phyloP scores from a whole-genome alignment of 805 yeast species.

The Yarrowia sp. region DNA sequence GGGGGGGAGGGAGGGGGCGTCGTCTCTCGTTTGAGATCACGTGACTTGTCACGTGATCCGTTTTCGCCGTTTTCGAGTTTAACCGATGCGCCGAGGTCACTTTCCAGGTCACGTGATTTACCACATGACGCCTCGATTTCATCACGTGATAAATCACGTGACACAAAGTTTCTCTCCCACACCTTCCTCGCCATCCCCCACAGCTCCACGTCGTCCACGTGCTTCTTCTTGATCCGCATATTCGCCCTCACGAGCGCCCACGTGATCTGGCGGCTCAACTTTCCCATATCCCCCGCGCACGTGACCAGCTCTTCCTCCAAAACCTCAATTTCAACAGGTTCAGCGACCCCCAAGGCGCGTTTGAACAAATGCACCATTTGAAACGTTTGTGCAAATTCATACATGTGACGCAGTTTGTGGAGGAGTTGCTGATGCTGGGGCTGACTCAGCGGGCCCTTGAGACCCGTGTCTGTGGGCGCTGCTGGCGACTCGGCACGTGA shows the following conservation, averaged over 20 bases:
- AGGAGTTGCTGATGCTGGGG: conserved; percentile 2
- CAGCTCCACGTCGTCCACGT: conserved; percentile 18
- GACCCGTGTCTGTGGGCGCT: background rate
- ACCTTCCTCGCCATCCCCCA: conserved; percentile 10
- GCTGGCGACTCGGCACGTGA: background rate
- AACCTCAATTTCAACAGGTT: conserved; percentile 29
- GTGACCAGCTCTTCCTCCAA: conserved; percentile 35
- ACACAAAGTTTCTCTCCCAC: conserved; percentile 16
- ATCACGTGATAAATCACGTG: background rate
- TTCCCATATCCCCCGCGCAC: background rate
- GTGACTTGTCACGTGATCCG: background rate
- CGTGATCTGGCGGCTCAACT: conserved; percentile 24
- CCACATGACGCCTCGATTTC: too few species aligned
- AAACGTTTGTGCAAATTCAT: conserved; percentile 16
- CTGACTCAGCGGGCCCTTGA: conserved; percentile 18
- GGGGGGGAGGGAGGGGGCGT: background rate
- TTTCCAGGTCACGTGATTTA: background rate
- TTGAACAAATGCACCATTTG: conserved; percentile 23
- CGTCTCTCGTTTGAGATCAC: too few species aligned
- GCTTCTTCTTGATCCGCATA: conserved; percentile 4
- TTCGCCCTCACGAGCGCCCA: conserved; percentile 1
- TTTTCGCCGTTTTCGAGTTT: background rate
- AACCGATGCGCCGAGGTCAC: background rate
- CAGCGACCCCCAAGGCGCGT: conserved; percentile 12
- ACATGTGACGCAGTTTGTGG: background rate